These are phyloP conservation scores for Kandelia obovata DNA, from an alignment of 345 rosid genomes.

Conservation along the genomic window DNA sequence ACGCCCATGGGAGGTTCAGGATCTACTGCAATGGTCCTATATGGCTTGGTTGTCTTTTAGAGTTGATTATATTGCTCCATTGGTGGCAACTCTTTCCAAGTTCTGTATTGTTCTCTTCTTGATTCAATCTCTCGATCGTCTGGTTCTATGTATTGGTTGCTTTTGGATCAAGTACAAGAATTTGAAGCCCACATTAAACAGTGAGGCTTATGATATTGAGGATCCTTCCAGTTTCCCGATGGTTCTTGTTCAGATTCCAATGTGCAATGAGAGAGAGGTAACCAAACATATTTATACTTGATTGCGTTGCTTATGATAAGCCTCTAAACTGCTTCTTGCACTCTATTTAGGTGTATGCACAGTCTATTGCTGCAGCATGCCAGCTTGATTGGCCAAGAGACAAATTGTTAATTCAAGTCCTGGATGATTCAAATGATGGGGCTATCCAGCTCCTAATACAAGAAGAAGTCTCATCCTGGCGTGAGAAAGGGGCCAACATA, in stretches of 20 bases:
- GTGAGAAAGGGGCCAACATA: constrained; percentile 67
- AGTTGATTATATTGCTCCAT: constrained; percentile 70
- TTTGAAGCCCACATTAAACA: constrained; percentile 52
- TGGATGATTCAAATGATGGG: constrained; percentile 75
- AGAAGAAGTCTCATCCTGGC: constrained; percentile 75
- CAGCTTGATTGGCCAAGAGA: constrained; percentile 92
- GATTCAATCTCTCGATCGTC: constrained; percentile 83
- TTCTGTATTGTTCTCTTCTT: constrained; percentile 72
- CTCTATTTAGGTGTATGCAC: constrained; percentile 58
- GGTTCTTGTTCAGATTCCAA: constrained; percentile 96
- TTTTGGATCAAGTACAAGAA: constrained; percentile 81
- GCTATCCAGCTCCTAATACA: constrained; percentile 63
- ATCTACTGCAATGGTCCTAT: constrained; percentile 67
- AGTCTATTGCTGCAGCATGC: constrained; percentile 73
- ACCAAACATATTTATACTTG: neutral
- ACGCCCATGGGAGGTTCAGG: constrained; percentile 68
- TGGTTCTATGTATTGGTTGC: constrained; percentile 71
- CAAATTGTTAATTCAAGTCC: constrained; percentile 71
- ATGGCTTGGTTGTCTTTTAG: constrained; percentile 78
- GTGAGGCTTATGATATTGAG: constrained; percentile 48
- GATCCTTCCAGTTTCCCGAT: constrained; percentile 61
- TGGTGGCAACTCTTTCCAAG: constrained; percentile 51
- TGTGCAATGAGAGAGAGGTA: constrained; percentile 97
- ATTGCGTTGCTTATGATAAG: neutral
- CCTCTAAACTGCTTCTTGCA: neutral